Evolutionary conservation across 2,329 filamentous ascomycete genomes (phyloP).

Genomic region (Alternaria solani): DNA sequence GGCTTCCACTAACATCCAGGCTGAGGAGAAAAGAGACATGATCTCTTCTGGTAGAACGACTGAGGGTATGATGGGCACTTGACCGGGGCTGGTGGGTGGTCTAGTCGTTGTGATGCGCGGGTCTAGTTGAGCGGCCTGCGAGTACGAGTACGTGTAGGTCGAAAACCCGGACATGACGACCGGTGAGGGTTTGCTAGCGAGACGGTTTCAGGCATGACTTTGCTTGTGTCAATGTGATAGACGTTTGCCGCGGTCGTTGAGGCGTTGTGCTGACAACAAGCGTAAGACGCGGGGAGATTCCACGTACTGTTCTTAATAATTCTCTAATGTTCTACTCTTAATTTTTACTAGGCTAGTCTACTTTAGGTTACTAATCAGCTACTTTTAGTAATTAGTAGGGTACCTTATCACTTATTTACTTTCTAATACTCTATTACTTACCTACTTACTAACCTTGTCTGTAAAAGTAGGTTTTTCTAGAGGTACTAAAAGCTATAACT

Average conservation of each 20-base stretch:
- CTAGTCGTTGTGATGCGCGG: conserved; percentile 16
- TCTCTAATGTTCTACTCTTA: no score
- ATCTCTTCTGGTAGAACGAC: conserved; percentile 17
- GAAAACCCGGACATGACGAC: not conserved
- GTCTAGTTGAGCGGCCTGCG: conserved; percentile 18
- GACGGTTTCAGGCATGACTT: not conserved
- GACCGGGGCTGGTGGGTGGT: conserved; percentile 10
- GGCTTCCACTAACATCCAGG: not conserved
- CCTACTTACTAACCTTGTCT: no score
- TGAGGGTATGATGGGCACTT: conserved; percentile 17
- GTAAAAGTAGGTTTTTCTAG: no score
- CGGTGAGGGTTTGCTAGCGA: not conserved
- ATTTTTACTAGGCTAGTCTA: no score
- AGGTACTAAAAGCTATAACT: no score
- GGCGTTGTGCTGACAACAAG: not conserved
- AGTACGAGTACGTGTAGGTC: conserved; percentile 11
- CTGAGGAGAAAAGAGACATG: conserved; percentile 19
- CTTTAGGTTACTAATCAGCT: no score
- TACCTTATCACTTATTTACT: no score
- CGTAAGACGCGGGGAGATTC: not conserved
- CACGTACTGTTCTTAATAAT: no score
- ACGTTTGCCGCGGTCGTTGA: not conserved
- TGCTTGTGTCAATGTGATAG: not conserved
- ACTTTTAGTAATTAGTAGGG: no score
- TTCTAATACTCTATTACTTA: no score